Evolutionary conservation across 352 stramenopile genomes (phyloP).

Genomic region (Pythium coloratum): DNA sequence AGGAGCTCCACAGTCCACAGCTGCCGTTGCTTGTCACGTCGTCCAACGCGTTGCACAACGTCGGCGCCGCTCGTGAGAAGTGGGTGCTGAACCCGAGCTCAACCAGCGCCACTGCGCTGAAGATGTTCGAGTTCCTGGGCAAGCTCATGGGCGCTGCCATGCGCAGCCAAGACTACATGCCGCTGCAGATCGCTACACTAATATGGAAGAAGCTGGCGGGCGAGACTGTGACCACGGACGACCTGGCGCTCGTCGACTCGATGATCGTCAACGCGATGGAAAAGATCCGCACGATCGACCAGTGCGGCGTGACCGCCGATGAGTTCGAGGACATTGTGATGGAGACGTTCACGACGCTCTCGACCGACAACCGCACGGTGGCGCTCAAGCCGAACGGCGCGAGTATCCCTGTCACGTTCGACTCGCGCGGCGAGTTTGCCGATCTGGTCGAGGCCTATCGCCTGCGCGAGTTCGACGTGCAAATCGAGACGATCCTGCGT

Average conservation of each 20-base stretch:
- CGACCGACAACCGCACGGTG: conserved; percentile 77
- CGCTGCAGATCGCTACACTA: conserved; percentile 78
- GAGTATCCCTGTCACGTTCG: conserved; percentile 75
- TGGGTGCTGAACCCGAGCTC: conserved; percentile 89
- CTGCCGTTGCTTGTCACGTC: conserved; percentile 87
- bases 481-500: conserved; percentile 44
- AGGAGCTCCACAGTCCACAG: conserved; percentile 78
- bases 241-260: conserved; percentile 81
- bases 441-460: conserved; percentile 80
- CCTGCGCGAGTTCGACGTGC: conserved; percentile 71
- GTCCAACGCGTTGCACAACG: conserved; percentile 88
- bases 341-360: conserved; percentile 90
- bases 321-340: conserved; percentile 91
- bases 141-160: conserved; percentile 91
- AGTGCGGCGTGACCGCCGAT: conserved; percentile 67
- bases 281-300: conserved; percentile 83
- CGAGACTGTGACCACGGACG: conserved; percentile 67
- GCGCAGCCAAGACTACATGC: conserved; percentile 86
- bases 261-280: conserved; percentile 86
- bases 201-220: conserved; percentile 90
- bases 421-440: conserved; percentile 72
- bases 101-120: conserved; percentile 39
- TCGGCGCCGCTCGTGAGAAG: conserved; percentile 85
- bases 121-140: conserved; percentile 92
- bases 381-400: conserved; percentile 65